A percentile compares a stretch with the other conserved stretches of the same genome.
Evolutionary conservation across 805 yeast genomes (phyloP).

Genomic region (Clavispora vitiphila): DNA sequence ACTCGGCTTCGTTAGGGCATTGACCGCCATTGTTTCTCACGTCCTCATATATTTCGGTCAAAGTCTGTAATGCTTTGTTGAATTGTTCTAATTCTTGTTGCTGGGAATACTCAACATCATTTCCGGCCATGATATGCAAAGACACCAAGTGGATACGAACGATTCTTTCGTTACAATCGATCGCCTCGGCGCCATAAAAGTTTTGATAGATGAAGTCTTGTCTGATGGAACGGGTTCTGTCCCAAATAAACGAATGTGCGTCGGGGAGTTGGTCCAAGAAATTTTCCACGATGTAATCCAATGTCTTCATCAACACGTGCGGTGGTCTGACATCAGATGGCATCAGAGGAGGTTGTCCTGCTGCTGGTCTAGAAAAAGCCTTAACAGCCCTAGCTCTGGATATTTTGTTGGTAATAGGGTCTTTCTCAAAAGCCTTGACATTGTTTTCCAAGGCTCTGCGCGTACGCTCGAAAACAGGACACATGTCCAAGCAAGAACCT

Average conservation of each 20-base stretch:
- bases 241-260: slow-evolving; percentile 92
- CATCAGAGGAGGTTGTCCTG: slow-evolving; percentile 96
- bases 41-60: slow-evolving; percentile 82
- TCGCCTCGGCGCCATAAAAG: slow-evolving; percentile 87
- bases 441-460: slow-evolving; percentile 84
- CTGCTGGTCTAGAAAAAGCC: slow-evolving; percentile 94
- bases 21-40: slow-evolving; percentile 62
- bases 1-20: slow-evolving; percentile 87
- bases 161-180: slow-evolving; percentile 87
- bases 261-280: slow-evolving; percentile 68
- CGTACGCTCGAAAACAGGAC: slow-evolving; percentile 89
- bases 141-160: slow-evolving; percentile 82
- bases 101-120: slow-evolving; percentile 67
- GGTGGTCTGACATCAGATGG: slow-evolving; percentile 99
- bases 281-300: slow-evolving; percentile 65
- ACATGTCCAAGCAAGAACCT: slow-evolving; percentile 92
- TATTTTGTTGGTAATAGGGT: slow-evolving; percentile 49
- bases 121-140: slow-evolving; percentile 80
- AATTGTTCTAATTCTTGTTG: slow-evolving; percentile 96
- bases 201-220: slow-evolving; percentile 97
- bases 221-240: slow-evolving; percentile 90
- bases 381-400: slow-evolving; percentile 66
- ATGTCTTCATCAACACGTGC: slow-evolving; percentile 55
- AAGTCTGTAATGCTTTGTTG: slow-evolving; percentile 83
- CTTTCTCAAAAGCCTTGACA: slow-evolving; percentile 72